Conservation (phyloP, 1,284 basidiomycete genomes). For the Lentinula novae-zelandiae region DNA sequence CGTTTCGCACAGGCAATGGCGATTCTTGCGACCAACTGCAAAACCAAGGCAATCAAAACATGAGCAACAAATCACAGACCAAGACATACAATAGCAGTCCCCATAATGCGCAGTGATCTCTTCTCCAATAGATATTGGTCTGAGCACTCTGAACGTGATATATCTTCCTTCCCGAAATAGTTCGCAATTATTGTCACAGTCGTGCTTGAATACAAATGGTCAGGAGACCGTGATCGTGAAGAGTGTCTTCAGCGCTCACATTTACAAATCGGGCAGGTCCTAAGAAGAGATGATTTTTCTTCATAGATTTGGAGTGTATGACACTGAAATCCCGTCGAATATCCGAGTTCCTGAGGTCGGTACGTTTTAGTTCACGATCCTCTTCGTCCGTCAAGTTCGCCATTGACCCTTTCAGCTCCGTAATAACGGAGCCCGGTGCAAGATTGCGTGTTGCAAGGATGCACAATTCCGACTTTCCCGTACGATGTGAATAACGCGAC, state of each 20-base stretch:
- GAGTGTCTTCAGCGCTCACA: conserved; percentile 46
- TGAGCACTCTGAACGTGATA: conserved; percentile 85
- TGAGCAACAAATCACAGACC: conserved; percentile 11
- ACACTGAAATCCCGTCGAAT: conserved; percentile 88
- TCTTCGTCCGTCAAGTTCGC: conserved; percentile 80
- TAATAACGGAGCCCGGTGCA: conserved; percentile 68
- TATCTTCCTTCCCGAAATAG: conserved; percentile 83
- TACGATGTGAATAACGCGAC: conserved; percentile 76
- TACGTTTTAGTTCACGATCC: conserved; percentile 76
- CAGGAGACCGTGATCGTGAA: conserved; percentile 18
- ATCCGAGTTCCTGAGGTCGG: conserved; percentile 64
- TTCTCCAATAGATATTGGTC: conserved; percentile 77
- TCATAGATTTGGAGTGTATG: conserved; percentile 85
- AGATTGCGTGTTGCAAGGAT: conserved; percentile 81
- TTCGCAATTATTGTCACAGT: conserved; percentile 88
- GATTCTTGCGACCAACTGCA: conserved; percentile 80
- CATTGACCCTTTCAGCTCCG: conserved; percentile 84
- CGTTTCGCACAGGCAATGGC: conserved; percentile 86
- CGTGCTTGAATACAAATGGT: conserved; percentile 55
- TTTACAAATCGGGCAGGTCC: conserved; percentile 94
- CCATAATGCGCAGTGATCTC: conserved; percentile 87
- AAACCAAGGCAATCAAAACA: conserved; percentile 12
- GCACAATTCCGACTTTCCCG: conserved; percentile 88
- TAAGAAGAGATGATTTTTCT: conserved; percentile 89
- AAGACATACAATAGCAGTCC: conserved; percentile 72